Evolutionary conservation across 1,284 basidiomycete species (phyloP).

Genomic region (Cutaneotrichosporon sp.): DNA sequence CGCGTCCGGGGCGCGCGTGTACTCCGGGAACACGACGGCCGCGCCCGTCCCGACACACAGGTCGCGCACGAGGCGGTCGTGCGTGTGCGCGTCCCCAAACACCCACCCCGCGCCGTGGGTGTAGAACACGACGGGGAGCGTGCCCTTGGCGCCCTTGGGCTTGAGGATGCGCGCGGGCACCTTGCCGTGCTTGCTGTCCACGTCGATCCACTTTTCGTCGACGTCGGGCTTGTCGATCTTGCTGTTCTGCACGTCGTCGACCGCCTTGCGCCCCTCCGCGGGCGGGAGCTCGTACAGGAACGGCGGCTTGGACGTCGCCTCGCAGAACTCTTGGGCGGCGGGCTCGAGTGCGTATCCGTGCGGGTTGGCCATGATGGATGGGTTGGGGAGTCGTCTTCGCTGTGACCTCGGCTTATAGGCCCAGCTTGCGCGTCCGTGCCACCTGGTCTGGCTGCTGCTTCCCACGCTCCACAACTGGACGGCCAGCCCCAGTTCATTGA

Average conservation of each 20-base stretch:
- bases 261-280: conserved; percentile 17
- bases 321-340: conserved; percentile 16
- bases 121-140: conserved; percentile 23
- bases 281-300: conserved; percentile 23
- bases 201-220: conserved; percentile 24
- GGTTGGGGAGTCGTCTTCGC: too few species aligned
- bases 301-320: conserved; percentile 17
- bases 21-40: conserved; percentile 24
- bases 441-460: too few species aligned
- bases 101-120: conserved; percentile 25
- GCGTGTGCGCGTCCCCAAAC: conserved; percentile 23
- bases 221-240: conserved; percentile 16
- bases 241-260: conserved; percentile 17
- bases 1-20: conserved; percentile 18
- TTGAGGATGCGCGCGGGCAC: conserved; percentile 16
- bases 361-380: conserved; percentile 17
- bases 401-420: too few species aligned
- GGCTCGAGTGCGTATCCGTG: conserved; percentile 20
- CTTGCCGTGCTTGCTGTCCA: conserved; percentile 3
- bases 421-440: too few species aligned
- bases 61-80: conserved; percentile 22
- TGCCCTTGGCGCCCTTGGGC: conserved; percentile 16
- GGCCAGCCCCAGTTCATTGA: too few species aligned
- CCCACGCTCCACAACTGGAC: too few species aligned
- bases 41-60: conserved; percentile 20